phyloP scores from a whole-genome alignment of 2,329 filamentous ascomycete genomes.

The Trichoderma asperellum region DNA sequence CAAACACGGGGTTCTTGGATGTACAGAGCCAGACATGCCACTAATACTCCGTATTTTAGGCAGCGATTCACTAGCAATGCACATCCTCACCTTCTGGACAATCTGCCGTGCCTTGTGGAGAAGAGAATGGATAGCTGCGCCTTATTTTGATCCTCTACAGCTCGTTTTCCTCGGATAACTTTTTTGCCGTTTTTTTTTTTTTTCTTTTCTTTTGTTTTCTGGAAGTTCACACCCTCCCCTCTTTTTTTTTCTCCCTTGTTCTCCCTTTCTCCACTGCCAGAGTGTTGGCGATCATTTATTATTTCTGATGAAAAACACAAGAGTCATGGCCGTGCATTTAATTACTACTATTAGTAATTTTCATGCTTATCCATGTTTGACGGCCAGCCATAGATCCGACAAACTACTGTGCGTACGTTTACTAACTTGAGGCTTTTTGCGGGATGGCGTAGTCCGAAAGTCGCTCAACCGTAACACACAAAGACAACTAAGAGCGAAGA shows the following conservation, averaged over 20 bases:
- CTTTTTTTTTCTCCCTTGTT: not conserved
- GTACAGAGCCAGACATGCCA: not conserved
- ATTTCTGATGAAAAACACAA: not conserved
- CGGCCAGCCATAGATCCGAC: not conserved
- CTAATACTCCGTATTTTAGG: not conserved
- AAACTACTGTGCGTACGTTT: not conserved
- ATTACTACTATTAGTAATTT: not conserved
- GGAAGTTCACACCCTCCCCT: conserved; percentile 5
- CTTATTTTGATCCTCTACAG: not conserved
- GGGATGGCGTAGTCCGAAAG: not conserved
- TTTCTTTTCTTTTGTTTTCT: not conserved
- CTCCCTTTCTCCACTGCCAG: not conserved
- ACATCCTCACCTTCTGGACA: not conserved
- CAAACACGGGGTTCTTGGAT: not conserved
- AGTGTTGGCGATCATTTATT: not conserved
- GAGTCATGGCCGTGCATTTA: not conserved
- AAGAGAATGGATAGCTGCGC: not conserved
- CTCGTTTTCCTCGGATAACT: not conserved
- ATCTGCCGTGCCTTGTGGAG: not conserved
- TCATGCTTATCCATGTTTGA: not conserved
- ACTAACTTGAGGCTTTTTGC: not conserved
- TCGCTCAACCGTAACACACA: not conserved
- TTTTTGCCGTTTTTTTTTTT: not conserved
- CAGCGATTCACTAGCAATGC: not conserved
- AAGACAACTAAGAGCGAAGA: not conserved